These are phyloP conservation scores for Suhomyces choctaworum DNA, from an alignment of 1,139 yeast genomes.

Conservation along the genomic window DNA sequence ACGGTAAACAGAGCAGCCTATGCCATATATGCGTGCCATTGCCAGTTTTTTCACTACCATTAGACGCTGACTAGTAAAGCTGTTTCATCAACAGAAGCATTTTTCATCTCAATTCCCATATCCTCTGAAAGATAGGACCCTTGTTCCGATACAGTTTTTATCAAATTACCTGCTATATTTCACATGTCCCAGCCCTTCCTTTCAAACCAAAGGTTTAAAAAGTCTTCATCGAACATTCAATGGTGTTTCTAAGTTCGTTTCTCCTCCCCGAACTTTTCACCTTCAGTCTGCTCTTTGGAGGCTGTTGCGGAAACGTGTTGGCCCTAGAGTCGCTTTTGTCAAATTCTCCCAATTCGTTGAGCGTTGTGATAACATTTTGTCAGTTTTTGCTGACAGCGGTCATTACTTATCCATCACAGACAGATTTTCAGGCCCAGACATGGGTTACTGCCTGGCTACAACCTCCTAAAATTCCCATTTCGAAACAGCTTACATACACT, in stretches of 20 bases:
- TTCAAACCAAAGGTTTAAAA: too few relatives aligned
- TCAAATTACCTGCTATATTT: too few relatives aligned
- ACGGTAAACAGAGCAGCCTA: too few relatives aligned
- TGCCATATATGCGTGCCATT: too few relatives aligned
- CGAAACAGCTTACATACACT: slow-evolving; percentile 50
- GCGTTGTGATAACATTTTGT: slow-evolving; percentile 56
- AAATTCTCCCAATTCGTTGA: slow-evolving; percentile 20
- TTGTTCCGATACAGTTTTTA: too few relatives aligned
- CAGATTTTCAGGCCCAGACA: slow-evolving; percentile 25
- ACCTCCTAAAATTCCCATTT: slow-evolving; percentile 47
- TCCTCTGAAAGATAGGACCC: too few relatives aligned
- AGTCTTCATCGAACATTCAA: too few relatives aligned
- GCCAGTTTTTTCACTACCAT: too few relatives aligned
- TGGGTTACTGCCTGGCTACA: slow-evolving; percentile 27
- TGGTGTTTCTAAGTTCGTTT: not conserved
- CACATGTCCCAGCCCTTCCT: too few relatives aligned
- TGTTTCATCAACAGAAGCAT: too few relatives aligned
- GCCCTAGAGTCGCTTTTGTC: slow-evolving; percentile 52
- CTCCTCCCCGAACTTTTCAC: slow-evolving; percentile 5
- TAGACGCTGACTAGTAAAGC: too few relatives aligned
- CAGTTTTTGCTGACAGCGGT: slow-evolving; percentile 60
- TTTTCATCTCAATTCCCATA: too few relatives aligned
- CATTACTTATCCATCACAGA: slow-evolving; percentile 36
- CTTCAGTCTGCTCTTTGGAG: slow-evolving; percentile 57
- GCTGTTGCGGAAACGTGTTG: slow-evolving; percentile 72